These are phyloP conservation scores for Cruciata laevipes DNA, from an alignment of 257 asterid genomes.

Conservation along the genomic window DNA sequence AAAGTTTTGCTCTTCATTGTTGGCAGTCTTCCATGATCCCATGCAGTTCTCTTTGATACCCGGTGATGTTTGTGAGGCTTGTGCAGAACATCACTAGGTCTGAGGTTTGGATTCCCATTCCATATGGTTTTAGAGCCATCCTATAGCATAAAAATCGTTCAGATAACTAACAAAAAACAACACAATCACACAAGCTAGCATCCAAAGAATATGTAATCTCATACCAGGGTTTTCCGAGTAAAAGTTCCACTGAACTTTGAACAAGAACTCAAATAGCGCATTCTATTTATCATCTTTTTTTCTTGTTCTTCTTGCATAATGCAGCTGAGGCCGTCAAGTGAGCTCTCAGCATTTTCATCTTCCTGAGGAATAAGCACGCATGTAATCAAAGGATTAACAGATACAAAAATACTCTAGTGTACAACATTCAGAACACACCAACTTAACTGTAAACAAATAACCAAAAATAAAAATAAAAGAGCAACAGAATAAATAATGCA, in stretches of 20 bases:
- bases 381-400: not conserved
- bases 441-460: not conserved
- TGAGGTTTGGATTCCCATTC: slow-evolving; percentile 77
- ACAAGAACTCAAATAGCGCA: slow-evolving; percentile 50
- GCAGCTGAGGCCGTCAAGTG: slow-evolving; percentile 50
- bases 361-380: slow-evolving; percentile 39
- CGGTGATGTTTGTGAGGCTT: slow-evolving; percentile 60
- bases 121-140: slow-evolving; percentile 90
- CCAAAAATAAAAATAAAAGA: too few species aligned
- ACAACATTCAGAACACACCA: not conserved
- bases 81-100: slow-evolving; percentile 45
- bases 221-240: slow-evolving; percentile 77
- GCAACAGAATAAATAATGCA: too few species aligned
- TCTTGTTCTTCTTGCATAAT: slow-evolving; percentile 73
- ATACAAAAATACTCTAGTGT: not conserved
- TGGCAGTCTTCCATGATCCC: slow-evolving; percentile 67
- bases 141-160: slow-evolving; percentile 30
- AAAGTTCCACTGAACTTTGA: slow-evolving; percentile 79
- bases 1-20: slow-evolving; percentile 47
- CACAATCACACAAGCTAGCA: slow-evolving; percentile 12
- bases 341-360: slow-evolving; percentile 41
- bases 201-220: slow-evolving; percentile 13
- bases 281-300: slow-evolving; percentile 51
- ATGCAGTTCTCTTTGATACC: slow-evolving; percentile 55
- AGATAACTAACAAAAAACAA: slow-evolving; percentile 10